phyloP scores from a whole-genome alignment of 345 rosid species.

The Fremontodendron californicum region DNA sequence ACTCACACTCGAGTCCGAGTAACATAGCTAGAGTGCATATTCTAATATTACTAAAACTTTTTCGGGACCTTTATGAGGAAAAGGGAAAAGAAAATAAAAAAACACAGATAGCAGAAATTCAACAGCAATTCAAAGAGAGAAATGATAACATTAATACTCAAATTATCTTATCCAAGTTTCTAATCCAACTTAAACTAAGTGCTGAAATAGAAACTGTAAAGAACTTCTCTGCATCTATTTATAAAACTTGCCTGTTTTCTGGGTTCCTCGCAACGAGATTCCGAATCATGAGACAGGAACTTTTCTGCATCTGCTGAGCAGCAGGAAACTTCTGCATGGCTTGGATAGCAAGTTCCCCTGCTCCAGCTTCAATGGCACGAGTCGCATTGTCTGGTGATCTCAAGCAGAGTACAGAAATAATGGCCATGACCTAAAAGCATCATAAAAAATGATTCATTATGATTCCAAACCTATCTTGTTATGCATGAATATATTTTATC shows the following conservation, averaged over 20 bases:
- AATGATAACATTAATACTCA: neutral
- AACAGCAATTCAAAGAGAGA: neutral
- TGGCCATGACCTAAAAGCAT: conserved; percentile 61
- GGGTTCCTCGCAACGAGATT: conserved; percentile 80
- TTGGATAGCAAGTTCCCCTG: conserved; percentile 81
- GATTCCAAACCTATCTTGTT: neutral
- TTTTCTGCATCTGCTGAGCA: conserved; percentile 66
- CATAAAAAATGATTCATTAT: neutral
- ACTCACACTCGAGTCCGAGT: too few relatives aligned
- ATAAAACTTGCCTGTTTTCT: conserved; percentile 67
- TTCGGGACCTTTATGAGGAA: neutral
- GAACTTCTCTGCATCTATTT: neutral
- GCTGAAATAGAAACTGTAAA: neutral
- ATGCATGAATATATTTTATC: neutral
- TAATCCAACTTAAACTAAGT: neutral
- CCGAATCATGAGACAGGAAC: conserved; percentile 81
- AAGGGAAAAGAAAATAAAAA: too few relatives aligned
- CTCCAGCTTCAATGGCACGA: conserved; percentile 86
- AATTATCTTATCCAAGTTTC: neutral
- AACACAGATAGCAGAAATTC: neutral
- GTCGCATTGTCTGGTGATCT: conserved; percentile 86
- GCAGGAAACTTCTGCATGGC: conserved; percentile 81
- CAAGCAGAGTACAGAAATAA: conserved; percentile 70
- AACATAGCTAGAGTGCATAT: neutral
- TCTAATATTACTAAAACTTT: neutral